Base-by-base conservation (phyloP, 805 yeast species). In the Ogataea minuta region DNA sequence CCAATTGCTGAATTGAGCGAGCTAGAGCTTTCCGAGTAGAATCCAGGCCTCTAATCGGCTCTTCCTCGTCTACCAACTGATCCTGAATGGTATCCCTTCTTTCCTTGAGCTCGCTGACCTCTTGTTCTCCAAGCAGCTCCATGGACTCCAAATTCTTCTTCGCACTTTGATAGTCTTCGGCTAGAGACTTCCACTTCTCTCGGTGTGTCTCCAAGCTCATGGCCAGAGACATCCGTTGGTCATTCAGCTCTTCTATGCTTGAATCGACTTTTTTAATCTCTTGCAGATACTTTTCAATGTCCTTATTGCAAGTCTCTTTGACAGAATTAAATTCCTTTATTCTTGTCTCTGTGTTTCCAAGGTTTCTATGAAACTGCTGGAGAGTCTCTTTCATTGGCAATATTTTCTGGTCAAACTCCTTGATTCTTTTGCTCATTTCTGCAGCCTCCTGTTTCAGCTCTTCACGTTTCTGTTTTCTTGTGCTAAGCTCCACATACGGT, bases 201-300 rank as follows among this genome's bases (percentile, higher is more conserved):
- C 68, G 64, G 4, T 68, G 70, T 2, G 58, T 53, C 13, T 64
- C 67, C 27, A 74, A 49, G 21, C 60, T 62, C 6, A 49, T 41
- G 19, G 70, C 65, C 26, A 68, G 54, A 10, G 60, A 55, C 14
- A 52, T 56, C 39, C 63, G 61, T 12, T 53, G 56, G 9, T 52
- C 53, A 27, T 63, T 65, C 36, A 67, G 57, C 3, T 56, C 44
- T 30, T 61, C 50, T 35, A 62, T 46, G 31, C 64, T 53, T 0
- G 42, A 34, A 8, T 56, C 59, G 21, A 53, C 48, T 1, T 41
- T 31, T 24, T 47, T 44, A 19, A 52, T 34, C 8, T 51, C 46
- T 11, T 16, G 31, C 9, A 33, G 28, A 31, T 28, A 8, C 9
- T 32, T 26, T 9, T 29, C 36, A 10, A 32, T 36, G 19, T 26